phyloP scores from a whole-genome alignment of 108 stramenopile genomes.

The Cyclostephanos invisitatus region DNA sequence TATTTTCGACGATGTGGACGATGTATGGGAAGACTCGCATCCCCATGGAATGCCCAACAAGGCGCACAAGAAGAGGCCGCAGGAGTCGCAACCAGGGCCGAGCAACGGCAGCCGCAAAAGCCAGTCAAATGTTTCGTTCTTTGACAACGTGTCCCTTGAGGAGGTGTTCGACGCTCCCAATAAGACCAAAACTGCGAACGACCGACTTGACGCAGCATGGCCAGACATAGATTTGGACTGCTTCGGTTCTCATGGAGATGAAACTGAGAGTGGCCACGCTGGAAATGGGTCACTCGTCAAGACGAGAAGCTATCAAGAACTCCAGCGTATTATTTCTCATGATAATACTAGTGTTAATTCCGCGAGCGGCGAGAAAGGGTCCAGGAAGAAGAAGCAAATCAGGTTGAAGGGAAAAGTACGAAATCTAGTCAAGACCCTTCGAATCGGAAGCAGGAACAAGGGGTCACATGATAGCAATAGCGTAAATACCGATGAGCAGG shows the following conservation, averaged over 20 bases:
- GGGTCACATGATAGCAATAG: neutral
- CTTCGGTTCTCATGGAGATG: neutral
- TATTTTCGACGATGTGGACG: neutral
- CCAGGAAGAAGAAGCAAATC: neutral
- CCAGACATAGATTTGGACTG: neutral
- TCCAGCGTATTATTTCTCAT: neutral
- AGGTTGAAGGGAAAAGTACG: conserved; percentile 4
- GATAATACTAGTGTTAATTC: neutral
- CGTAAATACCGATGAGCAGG: neutral
- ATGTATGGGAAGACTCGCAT: neutral
- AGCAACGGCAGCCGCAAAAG: neutral
- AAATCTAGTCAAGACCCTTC: neutral
- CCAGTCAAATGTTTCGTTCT: neutral
- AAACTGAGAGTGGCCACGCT: too few species aligned
- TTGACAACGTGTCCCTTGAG: too few species aligned
- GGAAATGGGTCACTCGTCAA: too few species aligned
- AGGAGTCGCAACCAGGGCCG: neutral
- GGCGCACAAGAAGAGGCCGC: neutral
- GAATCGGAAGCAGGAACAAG: neutral
- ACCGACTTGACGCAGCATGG: neutral
- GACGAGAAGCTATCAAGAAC: neutral
- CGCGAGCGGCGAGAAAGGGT: neutral
- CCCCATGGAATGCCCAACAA: neutral
- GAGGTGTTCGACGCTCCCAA: neutral
- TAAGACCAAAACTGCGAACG: neutral